These are phyloP conservation scores for Arctostaphylos glauca DNA, from an alignment of 148 eudicot genomes.

Conservation along the genomic window DNA sequence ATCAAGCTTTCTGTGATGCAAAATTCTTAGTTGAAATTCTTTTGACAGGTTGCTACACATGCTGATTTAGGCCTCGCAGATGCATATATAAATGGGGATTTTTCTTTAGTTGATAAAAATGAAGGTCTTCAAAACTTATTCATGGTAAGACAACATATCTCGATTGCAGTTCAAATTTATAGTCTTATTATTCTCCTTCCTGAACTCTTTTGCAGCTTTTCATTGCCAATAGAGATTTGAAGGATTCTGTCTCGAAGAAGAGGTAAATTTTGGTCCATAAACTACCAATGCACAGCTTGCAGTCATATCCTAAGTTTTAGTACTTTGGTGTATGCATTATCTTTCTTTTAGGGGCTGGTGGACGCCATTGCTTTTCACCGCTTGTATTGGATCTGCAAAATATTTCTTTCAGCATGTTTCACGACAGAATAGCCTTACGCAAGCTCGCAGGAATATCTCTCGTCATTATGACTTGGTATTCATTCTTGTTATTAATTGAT, in stretches of 20 bases:
- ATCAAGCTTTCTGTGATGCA: neutral
- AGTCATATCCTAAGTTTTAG: neutral
- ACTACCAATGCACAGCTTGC: neutral
- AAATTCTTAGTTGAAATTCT: neutral
- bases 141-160: slow-evolving; percentile 47
- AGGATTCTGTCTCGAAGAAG: slow-evolving; percentile 38
- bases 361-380: slow-evolving; percentile 84
- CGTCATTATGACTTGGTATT: slow-evolving; percentile 93
- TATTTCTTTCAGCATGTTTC: slow-evolving; percentile 81
- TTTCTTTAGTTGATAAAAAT: slow-evolving; percentile 74
- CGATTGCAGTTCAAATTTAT: neutral
- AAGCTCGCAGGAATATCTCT: slow-evolving; percentile 92
- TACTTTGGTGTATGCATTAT: neutral
- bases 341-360: slow-evolving; percentile 84
- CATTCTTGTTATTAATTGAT: neutral
- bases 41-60: slow-evolving; percentile 68
- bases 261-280: slow-evolving; percentile 35
- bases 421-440: slow-evolving; percentile 70
- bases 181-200: slow-evolving; percentile 5
- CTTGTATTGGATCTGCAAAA: slow-evolving; percentile 84
- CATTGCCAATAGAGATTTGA: slow-evolving; percentile 66
- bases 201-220: slow-evolving; percentile 47
- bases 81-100: slow-evolving; percentile 90
- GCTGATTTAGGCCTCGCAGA: slow-evolving; percentile 99
- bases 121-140: slow-evolving; percentile 83